phyloP scores from a whole-genome alignment of 257 asterid genomes.

The Solanum lycopersicoides region DNA sequence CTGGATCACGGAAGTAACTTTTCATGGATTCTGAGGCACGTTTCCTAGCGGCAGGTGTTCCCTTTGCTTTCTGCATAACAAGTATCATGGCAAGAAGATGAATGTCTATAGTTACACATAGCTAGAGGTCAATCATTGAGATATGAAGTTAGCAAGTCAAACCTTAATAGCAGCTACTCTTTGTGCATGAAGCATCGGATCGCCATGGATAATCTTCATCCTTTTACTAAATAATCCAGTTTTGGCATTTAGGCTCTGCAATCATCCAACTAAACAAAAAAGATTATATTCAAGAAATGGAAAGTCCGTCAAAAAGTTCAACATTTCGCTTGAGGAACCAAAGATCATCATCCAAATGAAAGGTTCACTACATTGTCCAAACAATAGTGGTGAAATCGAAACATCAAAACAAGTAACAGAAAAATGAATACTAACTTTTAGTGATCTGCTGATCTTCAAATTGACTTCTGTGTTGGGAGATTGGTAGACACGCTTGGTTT shows the following conservation, averaged over 20 bases:
- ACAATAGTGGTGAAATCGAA: not conserved
- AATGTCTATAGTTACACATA: not conserved
- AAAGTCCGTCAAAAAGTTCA: not conserved
- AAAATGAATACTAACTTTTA: constrained; percentile 68
- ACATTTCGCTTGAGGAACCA: not conserved
- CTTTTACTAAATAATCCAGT: constrained; percentile 83
- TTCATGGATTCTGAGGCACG: constrained; percentile 87
- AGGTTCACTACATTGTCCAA: not conserved
- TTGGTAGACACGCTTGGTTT: constrained; percentile 56
- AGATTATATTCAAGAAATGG: constrained; percentile 38
- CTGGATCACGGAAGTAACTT: constrained; percentile 66
- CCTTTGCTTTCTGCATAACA: constrained; percentile 52
- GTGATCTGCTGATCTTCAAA: constrained; percentile 90
- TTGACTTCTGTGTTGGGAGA: constrained; percentile 77
- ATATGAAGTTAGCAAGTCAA: not conserved
- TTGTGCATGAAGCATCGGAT: constrained; percentile 83
- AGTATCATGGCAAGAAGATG: not conserved
- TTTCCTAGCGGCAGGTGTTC: constrained; percentile 74
- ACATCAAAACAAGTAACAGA: not conserved
- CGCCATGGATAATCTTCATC: constrained; percentile 86
- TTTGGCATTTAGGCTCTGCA: constrained; percentile 97
- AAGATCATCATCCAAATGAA: not conserved
- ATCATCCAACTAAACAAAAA: constrained; percentile 75
- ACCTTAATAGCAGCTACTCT: constrained; percentile 97
- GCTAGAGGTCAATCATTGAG: not conserved